A percentile compares a stretch with the other conserved stretches of the same genome.
These are phyloP conservation scores for Rhizopogon sp. DNA, from an alignment of 768 basidiomycete species.

Conservation along the genomic window DNA sequence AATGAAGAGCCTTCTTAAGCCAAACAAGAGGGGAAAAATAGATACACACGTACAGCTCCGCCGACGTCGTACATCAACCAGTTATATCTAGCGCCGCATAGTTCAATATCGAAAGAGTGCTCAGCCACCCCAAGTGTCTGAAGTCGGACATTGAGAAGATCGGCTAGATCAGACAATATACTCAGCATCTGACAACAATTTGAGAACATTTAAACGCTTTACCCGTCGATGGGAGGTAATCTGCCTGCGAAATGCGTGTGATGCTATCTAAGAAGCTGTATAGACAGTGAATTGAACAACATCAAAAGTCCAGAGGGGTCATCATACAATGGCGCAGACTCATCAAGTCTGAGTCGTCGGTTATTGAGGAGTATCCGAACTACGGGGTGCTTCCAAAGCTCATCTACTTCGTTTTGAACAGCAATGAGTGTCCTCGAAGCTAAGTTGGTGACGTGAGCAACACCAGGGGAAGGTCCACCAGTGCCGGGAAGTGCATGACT, in stretches of 20 bases:
- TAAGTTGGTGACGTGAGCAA: constrained; percentile 42
- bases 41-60: constrained; percentile 55
- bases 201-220: constrained; percentile 7
- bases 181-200: constrained; percentile 1
- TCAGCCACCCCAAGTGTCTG: constrained; percentile 80
- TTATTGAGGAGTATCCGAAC: constrained; percentile 52
- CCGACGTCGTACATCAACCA: constrained; percentile 86
- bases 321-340: constrained; percentile 71
- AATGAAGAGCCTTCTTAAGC: constrained; percentile 1
- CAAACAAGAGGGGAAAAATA: constrained; percentile 4
- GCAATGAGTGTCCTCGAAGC: constrained; percentile 52
- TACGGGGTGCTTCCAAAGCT: constrained; percentile 67
- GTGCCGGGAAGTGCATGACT: constrained; percentile 35
- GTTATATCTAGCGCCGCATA: constrained; percentile 57
- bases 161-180: constrained; percentile 38
- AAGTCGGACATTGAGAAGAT: constrained; percentile 73
- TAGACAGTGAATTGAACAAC: constrained; percentile 2
- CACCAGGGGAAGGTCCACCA: constrained; percentile 23
- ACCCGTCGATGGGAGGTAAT: constrained; percentile 73
- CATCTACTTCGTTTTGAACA: constrained; percentile 46
- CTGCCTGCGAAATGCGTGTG: constrained; percentile 58
- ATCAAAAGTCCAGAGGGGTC: not conserved
- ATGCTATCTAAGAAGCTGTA: constrained; percentile 66
- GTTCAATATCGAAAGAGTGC: constrained; percentile 64
- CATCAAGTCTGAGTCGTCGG: constrained; percentile 64